Conservation (phyloP, 2,329 filamentous ascomycete genomes). For the Truncatella angustata region DNA sequence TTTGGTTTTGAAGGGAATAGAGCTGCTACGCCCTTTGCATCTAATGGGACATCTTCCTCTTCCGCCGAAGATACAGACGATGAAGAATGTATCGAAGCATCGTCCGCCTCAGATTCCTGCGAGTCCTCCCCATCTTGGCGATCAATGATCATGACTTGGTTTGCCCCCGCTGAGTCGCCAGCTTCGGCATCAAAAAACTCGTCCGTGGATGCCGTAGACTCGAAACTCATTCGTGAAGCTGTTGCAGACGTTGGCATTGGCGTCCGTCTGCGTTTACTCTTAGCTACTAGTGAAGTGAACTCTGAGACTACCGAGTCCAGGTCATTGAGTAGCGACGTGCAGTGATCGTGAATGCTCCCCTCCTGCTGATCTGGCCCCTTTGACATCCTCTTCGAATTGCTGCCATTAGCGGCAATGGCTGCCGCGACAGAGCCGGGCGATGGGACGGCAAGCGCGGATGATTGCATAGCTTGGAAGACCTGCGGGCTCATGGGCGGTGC, state of each 20-base stretch:
- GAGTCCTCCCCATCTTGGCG: constrained; percentile 69
- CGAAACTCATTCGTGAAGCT: constrained; percentile 63
- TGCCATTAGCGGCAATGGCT: constrained; percentile 29
- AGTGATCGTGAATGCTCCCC: constrained; percentile 74
- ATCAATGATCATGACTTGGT: constrained; percentile 71
- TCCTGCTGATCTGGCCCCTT: constrained; percentile 51
- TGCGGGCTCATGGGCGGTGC: constrained; percentile 41
- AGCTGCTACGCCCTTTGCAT: constrained; percentile 59
- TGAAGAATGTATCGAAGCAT: constrained; percentile 51
- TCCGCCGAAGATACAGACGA: constrained; percentile 60
- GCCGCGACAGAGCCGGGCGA: constrained; percentile 33
- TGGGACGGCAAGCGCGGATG: constrained; percentile 41
- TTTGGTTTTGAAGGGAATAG: constrained; percentile 78
- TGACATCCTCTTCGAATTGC: constrained; percentile 31
- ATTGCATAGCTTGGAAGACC: constrained; percentile 35
- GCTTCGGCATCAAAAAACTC: constrained; percentile 94
- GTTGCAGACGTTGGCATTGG: constrained; percentile 50
- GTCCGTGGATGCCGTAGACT: constrained; percentile 73
- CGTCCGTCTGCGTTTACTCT: constrained; percentile 75
- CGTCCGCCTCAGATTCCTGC: constrained; percentile 53
- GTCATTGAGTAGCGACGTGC: constrained; percentile 78
- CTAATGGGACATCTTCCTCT: constrained; percentile 55
- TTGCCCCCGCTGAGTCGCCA: constrained; percentile 50
- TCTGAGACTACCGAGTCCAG: constrained; percentile 81
- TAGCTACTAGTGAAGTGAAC: constrained; percentile 73